phyloP scores from a whole-genome alignment of 2,329 filamentous ascomycete species.

The Sphaerulina populicola region DNA sequence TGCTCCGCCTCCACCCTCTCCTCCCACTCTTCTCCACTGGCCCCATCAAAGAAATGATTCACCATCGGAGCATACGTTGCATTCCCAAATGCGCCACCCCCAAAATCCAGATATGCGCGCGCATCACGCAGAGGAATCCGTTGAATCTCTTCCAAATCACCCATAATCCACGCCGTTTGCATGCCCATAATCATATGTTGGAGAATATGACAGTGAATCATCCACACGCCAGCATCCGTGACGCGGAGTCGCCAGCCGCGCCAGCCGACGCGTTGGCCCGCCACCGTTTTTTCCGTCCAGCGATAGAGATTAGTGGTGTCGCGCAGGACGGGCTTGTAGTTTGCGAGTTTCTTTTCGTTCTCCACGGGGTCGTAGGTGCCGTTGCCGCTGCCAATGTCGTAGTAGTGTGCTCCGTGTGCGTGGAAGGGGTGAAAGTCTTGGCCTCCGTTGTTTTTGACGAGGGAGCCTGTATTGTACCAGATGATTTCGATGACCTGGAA shows the following conservation, averaged over 20 bases:
- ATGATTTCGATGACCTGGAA: slow-evolving; percentile 37
- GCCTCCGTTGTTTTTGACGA: slow-evolving; percentile 27
- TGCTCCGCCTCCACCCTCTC: not conserved
- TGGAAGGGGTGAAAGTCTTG: slow-evolving; percentile 48
- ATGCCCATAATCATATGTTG: slow-evolving; percentile 53
- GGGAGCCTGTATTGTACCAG: slow-evolving; percentile 32
- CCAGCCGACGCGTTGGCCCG: slow-evolving; percentile 47
- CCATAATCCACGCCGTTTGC: slow-evolving; percentile 43
- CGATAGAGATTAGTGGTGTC: slow-evolving; percentile 50
- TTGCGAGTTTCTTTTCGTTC: slow-evolving; percentile 41
- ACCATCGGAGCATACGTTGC: slow-evolving; percentile 21
- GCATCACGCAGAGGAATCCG: slow-evolving; percentile 31
- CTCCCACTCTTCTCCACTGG: slow-evolving; percentile 3
- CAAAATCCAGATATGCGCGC: slow-evolving; percentile 40
- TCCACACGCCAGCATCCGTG: slow-evolving; percentile 47
- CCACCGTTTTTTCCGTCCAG: slow-evolving; percentile 40
- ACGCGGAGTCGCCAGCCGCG: slow-evolving; percentile 53
- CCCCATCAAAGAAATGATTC: slow-evolving; percentile 19
- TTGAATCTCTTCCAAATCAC: slow-evolving; percentile 36
- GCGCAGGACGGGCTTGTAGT: slow-evolving; percentile 36
- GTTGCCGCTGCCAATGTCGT: slow-evolving; percentile 47
- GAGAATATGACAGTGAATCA: slow-evolving; percentile 54
- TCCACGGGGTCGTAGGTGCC: slow-evolving; percentile 45
- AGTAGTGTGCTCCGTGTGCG: slow-evolving; percentile 48
- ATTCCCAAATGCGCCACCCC: slow-evolving; percentile 39